Evolutionary conservation across 2,329 filamentous ascomycete genomes (phyloP), one percentile per base, ranked within the genome.

Genomic region (Aspergillus latus): DNA sequence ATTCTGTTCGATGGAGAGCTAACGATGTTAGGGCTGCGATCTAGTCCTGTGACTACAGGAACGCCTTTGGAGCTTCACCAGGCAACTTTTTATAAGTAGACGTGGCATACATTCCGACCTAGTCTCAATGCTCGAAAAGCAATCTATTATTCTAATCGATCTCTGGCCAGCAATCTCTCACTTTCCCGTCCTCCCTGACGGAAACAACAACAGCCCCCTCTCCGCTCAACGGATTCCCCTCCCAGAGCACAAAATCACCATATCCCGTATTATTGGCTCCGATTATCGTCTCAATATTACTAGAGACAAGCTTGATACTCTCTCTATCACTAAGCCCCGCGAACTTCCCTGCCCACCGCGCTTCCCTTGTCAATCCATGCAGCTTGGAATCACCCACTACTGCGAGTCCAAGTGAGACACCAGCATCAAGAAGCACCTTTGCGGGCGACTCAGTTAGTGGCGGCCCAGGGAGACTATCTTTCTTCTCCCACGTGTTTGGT

Each of bases 391-490:
- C 52, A 1, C 44, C 75, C 11, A 62, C 62, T 13, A 80, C 66
- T 1, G 76, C 66, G 8, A 72, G 68, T 1, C 75, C 74, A 1
- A 75, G 66, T 40, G 49, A 36, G 0, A 59, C 57, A 9, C 57
- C 57, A 5, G 57, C 30, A 1, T 49, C 16, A 1, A 49, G 16
- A 7, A 49, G 34, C 5, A 49, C 3, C 11, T 37, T 39, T 34
- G 52, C 56, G 1, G 56, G n/a, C 70, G 76, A 32, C 64, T 68
- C 4, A 67, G 21, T 74, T 3, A 80, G 68, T 2, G 78, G 78
- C 4, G 77, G 77, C 0, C 78, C 78, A 0, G 74, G 65, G 0
- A 79, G 66, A 2, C 69, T 66, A 43, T 75, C 68, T 9, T 68
- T 68, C 40, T 70, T 73, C 5, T 76, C 70, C 65, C 73, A 79